Percentiles rank a stretch among this genome's conserved stretches.
Evolutionary conservation across 169 alveolate genomes (phyloP).

Genomic region (Plasmodium sp.): DNA sequence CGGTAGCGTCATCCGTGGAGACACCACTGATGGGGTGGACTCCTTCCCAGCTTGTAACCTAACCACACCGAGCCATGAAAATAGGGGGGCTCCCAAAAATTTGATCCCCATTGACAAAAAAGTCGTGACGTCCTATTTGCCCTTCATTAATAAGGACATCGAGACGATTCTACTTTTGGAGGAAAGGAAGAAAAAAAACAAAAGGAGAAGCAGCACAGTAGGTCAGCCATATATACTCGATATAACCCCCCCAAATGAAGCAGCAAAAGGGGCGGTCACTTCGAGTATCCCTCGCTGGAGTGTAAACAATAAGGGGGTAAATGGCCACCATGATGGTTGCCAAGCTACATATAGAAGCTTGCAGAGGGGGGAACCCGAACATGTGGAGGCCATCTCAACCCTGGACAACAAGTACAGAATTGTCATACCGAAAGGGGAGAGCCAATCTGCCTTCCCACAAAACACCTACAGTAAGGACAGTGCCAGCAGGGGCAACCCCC

Average conservation of each 20-base stretch:
- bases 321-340: neutral
- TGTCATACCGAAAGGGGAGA: neutral
- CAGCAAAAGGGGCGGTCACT: neutral
- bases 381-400: neutral
- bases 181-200: neutral
- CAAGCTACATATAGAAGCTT: neutral
- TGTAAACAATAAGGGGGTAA: neutral
- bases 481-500: neutral
- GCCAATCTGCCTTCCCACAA: neutral
- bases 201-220: neutral
- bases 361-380: neutral
- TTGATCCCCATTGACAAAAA: slow-evolving; percentile 5
- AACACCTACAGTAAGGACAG: neutral
- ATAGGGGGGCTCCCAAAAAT: neutral
- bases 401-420: slow-evolving; percentile 2
- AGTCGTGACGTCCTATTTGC: slow-evolving; percentile 58
- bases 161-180: slow-evolving; percentile 25
- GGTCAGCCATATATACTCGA: neutral
- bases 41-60: neutral
- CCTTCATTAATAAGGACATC: slow-evolving; percentile 46
- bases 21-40: neutral
- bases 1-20: neutral
- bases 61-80: neutral
- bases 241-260: neutral
- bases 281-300: neutral